Base-by-base conservation (phyloP, 139 green algal species). In the Edaphochlamys debaryana region DNA sequence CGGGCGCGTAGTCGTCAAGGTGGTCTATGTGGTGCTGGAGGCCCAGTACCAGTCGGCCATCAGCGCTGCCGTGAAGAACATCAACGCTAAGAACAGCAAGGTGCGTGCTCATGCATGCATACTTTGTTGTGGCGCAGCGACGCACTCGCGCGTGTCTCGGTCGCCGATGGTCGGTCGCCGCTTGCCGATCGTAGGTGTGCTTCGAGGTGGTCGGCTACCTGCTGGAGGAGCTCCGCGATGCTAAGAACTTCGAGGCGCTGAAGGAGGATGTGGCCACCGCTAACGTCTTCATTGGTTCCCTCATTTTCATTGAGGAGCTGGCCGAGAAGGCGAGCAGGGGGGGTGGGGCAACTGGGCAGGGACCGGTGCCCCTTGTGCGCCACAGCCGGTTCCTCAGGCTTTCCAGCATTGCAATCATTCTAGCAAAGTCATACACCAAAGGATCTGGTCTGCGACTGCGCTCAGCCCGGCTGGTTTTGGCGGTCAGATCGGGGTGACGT, bases 251-350 rank as follows among this genome's bases (percentile, higher is more conserved):
- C 50, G 94, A 94, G 73, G 72, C 79, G 3, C 98, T 99, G 86
- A 95, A 98, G 92, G 84, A 89, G 67, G 96, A 99, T 85, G 90
- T 99, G 67, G 86, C 85, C n/a, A 79, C 89, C 42, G 93, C 96
- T 69, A 99, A 99, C 89, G 92, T 99, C 63, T 99, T 99, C 93
- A 99, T 99, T 74, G 97, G 97, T 73, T 99, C 97, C 41, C 94
- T 99, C 69, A 99, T 99, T 88, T 99, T 99, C 89, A 98, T 99
- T 79, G 97, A 99, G 90, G 97, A 99, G 94, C 91, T 99, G 62
- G 97, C 97, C 20, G 95, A 99, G 71, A 99, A 99, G 95, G 94
- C 94, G 73, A 62, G 78, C 37, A 32, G n/a, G 30, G 60, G 27
- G n/a, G n/a, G n/a, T n/a, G n/a, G n/a, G n/a, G 30, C 30, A 67